These are phyloP conservation scores for Lignosus rhinocerotis DNA, from an alignment of 1,284 basidiomycete genomes.

Conservation along the genomic window DNA sequence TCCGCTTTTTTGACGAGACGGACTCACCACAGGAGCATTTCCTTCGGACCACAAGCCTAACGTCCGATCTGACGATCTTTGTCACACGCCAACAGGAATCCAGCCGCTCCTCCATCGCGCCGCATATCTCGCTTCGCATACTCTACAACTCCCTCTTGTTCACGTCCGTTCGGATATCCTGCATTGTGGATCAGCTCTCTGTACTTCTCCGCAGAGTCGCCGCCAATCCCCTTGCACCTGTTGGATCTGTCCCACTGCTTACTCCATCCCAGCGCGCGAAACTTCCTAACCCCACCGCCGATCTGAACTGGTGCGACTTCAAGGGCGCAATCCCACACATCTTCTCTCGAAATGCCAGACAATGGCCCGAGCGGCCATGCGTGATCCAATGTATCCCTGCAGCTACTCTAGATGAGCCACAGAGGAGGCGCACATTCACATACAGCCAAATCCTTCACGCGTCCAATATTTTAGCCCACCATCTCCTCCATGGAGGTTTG, in stretches of 20 bases:
- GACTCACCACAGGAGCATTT: slow-evolving; percentile 74
- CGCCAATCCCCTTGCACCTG: slow-evolving; percentile 56
- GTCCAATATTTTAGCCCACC: slow-evolving; percentile 90
- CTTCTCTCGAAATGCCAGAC: slow-evolving; percentile 81
- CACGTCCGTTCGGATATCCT: slow-evolving; percentile 75
- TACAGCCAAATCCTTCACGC: slow-evolving; percentile 86
- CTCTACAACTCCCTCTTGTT: slow-evolving; percentile 97
- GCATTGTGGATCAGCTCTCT: slow-evolving; percentile 86
- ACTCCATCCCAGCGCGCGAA: slow-evolving; percentile 70
- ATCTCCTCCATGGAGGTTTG: slow-evolving; percentile 84
- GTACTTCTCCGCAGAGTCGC: slow-evolving; percentile 78
- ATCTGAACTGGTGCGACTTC: slow-evolving; percentile 97
- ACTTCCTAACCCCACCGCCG: slow-evolving; percentile 85
- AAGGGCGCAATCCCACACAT: slow-evolving; percentile 96
- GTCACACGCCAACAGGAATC: slow-evolving; percentile 69
- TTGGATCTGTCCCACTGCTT: slow-evolving; percentile 81
- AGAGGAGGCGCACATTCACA: slow-evolving; percentile 66
- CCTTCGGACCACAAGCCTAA: slow-evolving; percentile 78
- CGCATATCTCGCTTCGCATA: slow-evolving; percentile 82
- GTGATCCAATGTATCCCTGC: slow-evolving; percentile 78
- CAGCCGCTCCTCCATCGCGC: slow-evolving; percentile 71
- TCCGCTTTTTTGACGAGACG: slow-evolving; percentile 95
- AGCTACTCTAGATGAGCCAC: slow-evolving; percentile 41
- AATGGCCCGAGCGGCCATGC: slow-evolving; percentile 79
- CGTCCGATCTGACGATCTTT: slow-evolving; percentile 90